A percentile compares a stretch with the other conserved stretches of the same genome.
Evolutionary conservation across 2,329 filamentous ascomycete genomes (phyloP).

Genomic region (Penicillium sp.): DNA sequence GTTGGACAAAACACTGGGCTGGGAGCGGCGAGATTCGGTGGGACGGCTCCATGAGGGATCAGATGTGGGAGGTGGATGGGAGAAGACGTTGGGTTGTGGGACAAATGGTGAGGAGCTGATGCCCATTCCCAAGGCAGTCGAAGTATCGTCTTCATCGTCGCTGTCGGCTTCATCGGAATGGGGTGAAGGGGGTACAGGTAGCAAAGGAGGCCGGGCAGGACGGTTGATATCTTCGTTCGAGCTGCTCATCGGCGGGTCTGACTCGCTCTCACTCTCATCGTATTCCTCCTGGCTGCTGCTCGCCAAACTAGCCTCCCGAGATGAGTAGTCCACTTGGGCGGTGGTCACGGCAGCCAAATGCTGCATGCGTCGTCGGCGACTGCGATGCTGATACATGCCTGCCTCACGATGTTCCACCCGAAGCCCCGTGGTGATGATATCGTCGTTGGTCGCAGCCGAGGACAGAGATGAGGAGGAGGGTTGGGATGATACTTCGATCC

Average conservation of each 20-base stretch:
- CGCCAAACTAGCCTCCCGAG: constrained; percentile 48
- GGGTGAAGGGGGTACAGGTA: constrained; percentile 21
- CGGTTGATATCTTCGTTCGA: constrained; percentile 60
- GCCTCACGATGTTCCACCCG: constrained; percentile 65
- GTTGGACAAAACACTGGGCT: constrained; percentile 48
- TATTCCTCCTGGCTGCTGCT: constrained; percentile 90
- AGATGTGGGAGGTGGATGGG: constrained; percentile 69
- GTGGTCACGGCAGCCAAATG: constrained; percentile 40
- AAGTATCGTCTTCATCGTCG: constrained; percentile 72
- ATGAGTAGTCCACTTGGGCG: constrained; percentile 43
- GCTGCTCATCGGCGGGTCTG: constrained; percentile 68
- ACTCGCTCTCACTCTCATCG: constrained; percentile 89
- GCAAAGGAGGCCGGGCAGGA: constrained; percentile 24
- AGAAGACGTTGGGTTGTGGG: constrained; percentile 90
- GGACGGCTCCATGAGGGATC: constrained; percentile 39
- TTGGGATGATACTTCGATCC: constrained; percentile 91
- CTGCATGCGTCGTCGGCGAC: constrained; percentile 50
- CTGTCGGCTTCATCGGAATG: constrained; percentile 39
- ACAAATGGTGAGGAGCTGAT: constrained; percentile 64
- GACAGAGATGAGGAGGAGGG: constrained; percentile 93
- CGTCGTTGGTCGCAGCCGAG: constrained; percentile 69
- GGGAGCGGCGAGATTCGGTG: constrained; percentile 53
- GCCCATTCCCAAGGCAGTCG: constrained; percentile 73
- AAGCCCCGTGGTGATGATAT: constrained; percentile 87
- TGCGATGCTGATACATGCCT: constrained; percentile 58